Conservation (phyloP, 192 early-diverging fungal genomes). For the Coemansia sp. region DNA sequence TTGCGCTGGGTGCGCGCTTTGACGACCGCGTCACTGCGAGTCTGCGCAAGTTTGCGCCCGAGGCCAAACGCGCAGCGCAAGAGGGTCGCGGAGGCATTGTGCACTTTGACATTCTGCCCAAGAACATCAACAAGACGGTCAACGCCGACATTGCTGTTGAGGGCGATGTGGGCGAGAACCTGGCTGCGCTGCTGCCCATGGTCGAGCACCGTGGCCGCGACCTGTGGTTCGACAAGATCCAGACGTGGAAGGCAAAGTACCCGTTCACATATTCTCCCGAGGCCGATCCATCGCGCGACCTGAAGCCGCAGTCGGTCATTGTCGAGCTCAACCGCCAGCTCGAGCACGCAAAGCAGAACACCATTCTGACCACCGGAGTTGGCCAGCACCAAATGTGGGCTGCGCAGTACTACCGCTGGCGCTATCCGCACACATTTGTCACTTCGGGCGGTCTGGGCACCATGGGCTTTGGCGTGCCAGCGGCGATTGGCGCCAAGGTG, state of each 20-base stretch:
- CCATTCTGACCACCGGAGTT: slow-evolving; percentile 94
- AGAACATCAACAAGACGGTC: slow-evolving; percentile 99
- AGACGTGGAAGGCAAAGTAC: slow-evolving; percentile 88
- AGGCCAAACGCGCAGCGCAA: slow-evolving; percentile 82
- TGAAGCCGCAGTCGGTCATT: slow-evolving; percentile 94
- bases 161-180: slow-evolving; percentile 90
- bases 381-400: slow-evolving; percentile 99
- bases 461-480: slow-evolving; percentile 96
- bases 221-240: slow-evolving; percentile 83
- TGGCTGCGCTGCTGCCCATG: slow-evolving; percentile 76
- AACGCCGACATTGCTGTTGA: slow-evolving; percentile 88
- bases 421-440: slow-evolving; percentile 83
- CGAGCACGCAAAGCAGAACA: slow-evolving; percentile 81
- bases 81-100: slow-evolving; percentile 92
- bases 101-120: slow-evolving; percentile 99
- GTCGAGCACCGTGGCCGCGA: slow-evolving; percentile 69
- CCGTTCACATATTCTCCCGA: slow-evolving; percentile 81
- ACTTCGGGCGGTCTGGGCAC: slow-evolving; percentile 97
- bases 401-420: slow-evolving; percentile 93
- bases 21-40: slow-evolving; percentile 98
- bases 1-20: slow-evolving; percentile 95
- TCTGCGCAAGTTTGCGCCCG: slow-evolving; percentile 89
- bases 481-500: slow-evolving; percentile 97
- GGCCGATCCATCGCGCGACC: slow-evolving; percentile 57
- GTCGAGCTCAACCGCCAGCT: slow-evolving; percentile 89